phyloP scores from a whole-genome alignment of 2,329 filamentous ascomycete species.

The Colletotrichum musae region DNA sequence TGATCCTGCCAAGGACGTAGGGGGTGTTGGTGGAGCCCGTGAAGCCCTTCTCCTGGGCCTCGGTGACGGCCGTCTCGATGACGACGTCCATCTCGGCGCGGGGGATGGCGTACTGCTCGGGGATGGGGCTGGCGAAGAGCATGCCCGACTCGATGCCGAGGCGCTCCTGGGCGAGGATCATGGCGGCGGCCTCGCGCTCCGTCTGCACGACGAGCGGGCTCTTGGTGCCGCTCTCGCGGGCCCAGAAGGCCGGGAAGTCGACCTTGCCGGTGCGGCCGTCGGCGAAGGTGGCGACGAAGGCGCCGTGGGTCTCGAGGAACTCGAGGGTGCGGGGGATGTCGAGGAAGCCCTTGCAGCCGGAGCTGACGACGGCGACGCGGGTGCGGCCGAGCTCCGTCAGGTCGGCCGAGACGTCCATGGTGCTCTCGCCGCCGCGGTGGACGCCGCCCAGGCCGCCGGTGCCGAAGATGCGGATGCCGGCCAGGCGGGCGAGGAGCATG shows the following conservation, averaged over 20 bases:
- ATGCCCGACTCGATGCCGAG: slow-evolving; percentile 84
- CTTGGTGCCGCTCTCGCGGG: slow-evolving; percentile 84
- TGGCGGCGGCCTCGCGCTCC: slow-evolving; percentile 88
- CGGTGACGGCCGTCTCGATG: slow-evolving; percentile 77
- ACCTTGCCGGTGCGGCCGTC: slow-evolving; percentile 81
- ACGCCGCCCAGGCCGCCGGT: slow-evolving; percentile 96
- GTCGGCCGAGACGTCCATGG: slow-evolving; percentile 95
- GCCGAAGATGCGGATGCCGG: slow-evolving; percentile 92
- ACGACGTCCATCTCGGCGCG: slow-evolving; percentile 78
- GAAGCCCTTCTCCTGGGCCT: slow-evolving; percentile 75
- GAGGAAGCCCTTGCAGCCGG: slow-evolving; percentile 95
- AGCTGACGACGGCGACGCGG: slow-evolving; percentile 88
- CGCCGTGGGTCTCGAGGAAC: slow-evolving; percentile 79
- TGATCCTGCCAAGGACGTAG: slow-evolving; percentile 84
- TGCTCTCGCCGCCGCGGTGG: slow-evolving; percentile 87
- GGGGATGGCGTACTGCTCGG: slow-evolving; percentile 77
- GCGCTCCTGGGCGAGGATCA: slow-evolving; percentile 83
- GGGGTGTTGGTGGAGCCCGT: slow-evolving; percentile 87
- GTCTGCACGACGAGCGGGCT: slow-evolving; percentile 83
- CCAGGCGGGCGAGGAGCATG: slow-evolving; percentile 88
- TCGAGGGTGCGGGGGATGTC: slow-evolving; percentile 93
- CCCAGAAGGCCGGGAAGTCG: slow-evolving; percentile 95
- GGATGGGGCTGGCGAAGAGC: slow-evolving; percentile 91
- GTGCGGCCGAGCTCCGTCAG: slow-evolving; percentile 94
- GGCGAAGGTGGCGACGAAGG: slow-evolving; percentile 89